Evolutionary conservation across 2,329 filamentous ascomycete genomes (phyloP).

Genomic region (Botryotinia narcissicola): DNA sequence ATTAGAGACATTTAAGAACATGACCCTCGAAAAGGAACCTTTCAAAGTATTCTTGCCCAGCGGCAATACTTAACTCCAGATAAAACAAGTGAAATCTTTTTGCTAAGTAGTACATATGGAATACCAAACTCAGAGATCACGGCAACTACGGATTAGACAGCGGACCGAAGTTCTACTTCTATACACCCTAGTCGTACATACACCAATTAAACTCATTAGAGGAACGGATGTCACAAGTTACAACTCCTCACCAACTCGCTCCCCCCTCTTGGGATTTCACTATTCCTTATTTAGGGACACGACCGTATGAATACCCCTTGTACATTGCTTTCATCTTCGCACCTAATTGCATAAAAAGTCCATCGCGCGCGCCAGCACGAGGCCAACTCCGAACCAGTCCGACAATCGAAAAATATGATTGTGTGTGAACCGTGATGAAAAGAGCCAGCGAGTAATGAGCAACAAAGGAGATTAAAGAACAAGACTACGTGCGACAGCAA

Average conservation of each 20-base stretch:
- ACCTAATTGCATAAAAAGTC: constrained; percentile 16
- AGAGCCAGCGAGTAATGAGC: constrained; percentile 17
- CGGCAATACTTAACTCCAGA: not conserved
- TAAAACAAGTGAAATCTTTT: not conserved
- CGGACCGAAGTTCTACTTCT: constrained; percentile 15
- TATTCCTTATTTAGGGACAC: constrained; percentile 13
- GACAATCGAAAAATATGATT: not conserved
- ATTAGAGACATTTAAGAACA: constrained; percentile 7
- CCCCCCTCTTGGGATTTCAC: constrained; percentile 16
- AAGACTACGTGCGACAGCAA: constrained; percentile 10
- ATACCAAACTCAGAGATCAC: not conserved
- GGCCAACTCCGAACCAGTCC: constrained; percentile 1
- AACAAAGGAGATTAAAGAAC: constrained; percentile 3
- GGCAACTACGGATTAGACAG: constrained; percentile 12
- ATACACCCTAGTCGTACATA: constrained; percentile 15
- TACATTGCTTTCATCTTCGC: constrained; percentile 9
- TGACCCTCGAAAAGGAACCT: not conserved
- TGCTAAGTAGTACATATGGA: not conserved
- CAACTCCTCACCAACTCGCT: constrained; percentile 14
- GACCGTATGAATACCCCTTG: constrained; percentile 10
- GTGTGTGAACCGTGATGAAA: not conserved
- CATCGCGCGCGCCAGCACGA: constrained; percentile 19
- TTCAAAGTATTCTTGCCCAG: not conserved
- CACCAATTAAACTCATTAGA: constrained; percentile 16
- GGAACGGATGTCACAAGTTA: constrained; percentile 17